These are phyloP conservation scores for Mucor piriformis DNA, from an alignment of 371 early-diverging fungal genomes.

Conservation along the genomic window DNA sequence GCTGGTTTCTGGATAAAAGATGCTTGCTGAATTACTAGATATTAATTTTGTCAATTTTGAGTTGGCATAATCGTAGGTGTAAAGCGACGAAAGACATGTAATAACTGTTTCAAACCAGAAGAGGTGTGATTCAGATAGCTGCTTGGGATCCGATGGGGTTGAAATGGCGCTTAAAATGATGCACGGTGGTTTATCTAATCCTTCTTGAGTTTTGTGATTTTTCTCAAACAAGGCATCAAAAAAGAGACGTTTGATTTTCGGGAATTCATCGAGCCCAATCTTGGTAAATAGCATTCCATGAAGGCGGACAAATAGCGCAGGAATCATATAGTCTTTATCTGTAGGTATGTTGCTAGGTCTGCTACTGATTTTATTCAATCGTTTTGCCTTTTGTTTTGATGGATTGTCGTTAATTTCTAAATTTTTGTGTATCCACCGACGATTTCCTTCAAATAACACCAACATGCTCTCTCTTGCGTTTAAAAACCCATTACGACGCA, in stretches of 20 bases:
- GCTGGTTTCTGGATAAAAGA: constrained; percentile 8
- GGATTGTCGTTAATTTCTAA: constrained; percentile 9
- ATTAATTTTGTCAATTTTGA: constrained; percentile 46
- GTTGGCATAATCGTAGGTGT: constrained; percentile 56
- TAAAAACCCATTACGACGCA: constrained; percentile 47
- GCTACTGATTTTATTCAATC: constrained; percentile 9
- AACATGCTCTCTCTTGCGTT: constrained; percentile 53
- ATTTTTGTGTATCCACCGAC: constrained; percentile 35
- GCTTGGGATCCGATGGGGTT: not conserved
- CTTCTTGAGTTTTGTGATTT: not conserved
- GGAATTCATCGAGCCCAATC: constrained; percentile 65
- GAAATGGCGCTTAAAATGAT: not conserved
- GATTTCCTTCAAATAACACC: constrained; percentile 47
- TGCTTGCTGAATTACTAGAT: not conserved
- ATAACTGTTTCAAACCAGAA: constrained; percentile 61
- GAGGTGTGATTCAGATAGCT: constrained; percentile 23
- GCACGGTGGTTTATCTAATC: not conserved
- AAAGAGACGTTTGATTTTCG: constrained; percentile 36
- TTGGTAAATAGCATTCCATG: constrained; percentile 72
- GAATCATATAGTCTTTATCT: constrained; percentile 21
- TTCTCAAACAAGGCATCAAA: constrained; percentile 37
- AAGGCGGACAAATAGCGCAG: constrained; percentile 54
- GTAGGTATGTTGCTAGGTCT: not conserved
- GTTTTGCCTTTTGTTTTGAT: not conserved
- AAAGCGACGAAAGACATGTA: constrained; percentile 54